Evolutionary conservation across 2,329 filamentous ascomycete species (phyloP).

Genomic region (Fulvia fulva): DNA sequence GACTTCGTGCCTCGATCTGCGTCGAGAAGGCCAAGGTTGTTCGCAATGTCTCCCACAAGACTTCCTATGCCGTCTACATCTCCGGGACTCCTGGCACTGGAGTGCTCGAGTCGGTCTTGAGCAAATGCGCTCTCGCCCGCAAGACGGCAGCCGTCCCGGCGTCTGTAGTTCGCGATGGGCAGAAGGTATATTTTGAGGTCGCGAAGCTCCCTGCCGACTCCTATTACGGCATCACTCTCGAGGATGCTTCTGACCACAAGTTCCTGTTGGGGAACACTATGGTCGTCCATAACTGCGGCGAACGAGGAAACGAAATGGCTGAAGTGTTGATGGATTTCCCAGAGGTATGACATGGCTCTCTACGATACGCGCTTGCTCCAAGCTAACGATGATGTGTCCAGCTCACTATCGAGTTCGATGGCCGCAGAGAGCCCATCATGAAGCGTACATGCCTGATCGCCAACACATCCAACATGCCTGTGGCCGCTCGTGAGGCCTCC

Average conservation of each 20-base stretch:
- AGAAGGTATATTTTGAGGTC: neutral
- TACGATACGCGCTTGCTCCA: neutral
- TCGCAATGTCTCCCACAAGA: neutral
- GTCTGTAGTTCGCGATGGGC: neutral
- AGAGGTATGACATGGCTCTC: conserved; percentile 52
- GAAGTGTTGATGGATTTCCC: conserved; percentile 99
- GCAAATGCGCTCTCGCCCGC: neutral
- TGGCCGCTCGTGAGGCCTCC: conserved; percentile 94
- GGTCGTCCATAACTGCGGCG: conserved; percentile 51
- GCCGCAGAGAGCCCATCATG: conserved; percentile 98
- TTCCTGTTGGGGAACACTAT: neutral
- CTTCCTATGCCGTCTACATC: neutral
- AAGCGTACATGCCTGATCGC: conserved; percentile 98
- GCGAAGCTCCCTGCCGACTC: neutral
- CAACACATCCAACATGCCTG: conserved; percentile 99
- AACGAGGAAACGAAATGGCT: conserved; percentile 98
- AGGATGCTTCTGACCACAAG: neutral
- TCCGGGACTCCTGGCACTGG: neutral
- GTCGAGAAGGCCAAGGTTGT: neutral
- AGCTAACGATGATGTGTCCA: conserved; percentile 25
- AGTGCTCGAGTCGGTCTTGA: neutral
- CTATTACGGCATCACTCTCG: conserved; percentile 1
- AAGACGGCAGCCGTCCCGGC: neutral
- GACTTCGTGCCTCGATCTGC: neutral
- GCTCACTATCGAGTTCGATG: conserved; percentile 89